A percentile compares a stretch with the other conserved stretches of the same genome.
phyloP scores from a whole-genome alignment of 441 rosid genomes.

The Adansonia gregorii region DNA sequence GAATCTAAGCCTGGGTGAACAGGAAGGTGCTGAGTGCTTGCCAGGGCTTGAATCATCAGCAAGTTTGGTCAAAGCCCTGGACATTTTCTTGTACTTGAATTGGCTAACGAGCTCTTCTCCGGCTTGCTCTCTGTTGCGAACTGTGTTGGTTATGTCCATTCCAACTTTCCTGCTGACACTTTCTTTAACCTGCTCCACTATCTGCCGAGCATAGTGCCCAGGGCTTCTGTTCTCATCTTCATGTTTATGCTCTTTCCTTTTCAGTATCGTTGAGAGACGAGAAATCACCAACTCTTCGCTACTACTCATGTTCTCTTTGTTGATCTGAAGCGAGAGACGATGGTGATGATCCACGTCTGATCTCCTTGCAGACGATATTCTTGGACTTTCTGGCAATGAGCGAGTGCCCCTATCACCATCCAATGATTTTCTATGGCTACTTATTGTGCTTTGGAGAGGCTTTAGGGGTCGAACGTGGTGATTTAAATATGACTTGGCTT shows the following conservation, averaged over 20 bases:
- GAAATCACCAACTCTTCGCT: constrained; percentile 51
- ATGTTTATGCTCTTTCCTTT: constrained; percentile 46
- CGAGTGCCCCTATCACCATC: constrained; percentile 55
- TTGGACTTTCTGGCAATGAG: constrained; percentile 83
- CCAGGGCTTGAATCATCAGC: constrained; percentile 40
- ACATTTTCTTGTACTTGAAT: constrained; percentile 45
- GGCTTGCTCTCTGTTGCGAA: constrained; percentile 46
- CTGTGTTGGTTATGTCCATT: constrained; percentile 71
- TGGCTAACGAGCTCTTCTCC: constrained; percentile 43
- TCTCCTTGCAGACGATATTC: constrained; percentile 68
- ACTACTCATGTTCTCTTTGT: constrained; percentile 59
- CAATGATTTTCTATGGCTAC: constrained; percentile 37
- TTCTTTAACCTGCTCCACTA: constrained; percentile 72
- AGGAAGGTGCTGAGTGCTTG: constrained; percentile 47
- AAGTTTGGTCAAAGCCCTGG: constrained; percentile 24
- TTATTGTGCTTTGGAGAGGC: constrained; percentile 30
- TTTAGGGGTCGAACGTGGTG: constrained; percentile 26
- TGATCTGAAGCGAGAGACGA: constrained; percentile 77
- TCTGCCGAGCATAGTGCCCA: constrained; percentile 59
- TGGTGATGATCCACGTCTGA: constrained; percentile 63
- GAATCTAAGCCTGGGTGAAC: constrained; percentile 59
- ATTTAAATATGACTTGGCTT: constrained; percentile 34
- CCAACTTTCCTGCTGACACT: constrained; percentile 63
- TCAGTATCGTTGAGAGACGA: constrained; percentile 38
- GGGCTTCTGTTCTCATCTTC: constrained; percentile 63